Conservation (phyloP, 352 stramenopile genomes). For the Pythium apleroticum region DNA sequence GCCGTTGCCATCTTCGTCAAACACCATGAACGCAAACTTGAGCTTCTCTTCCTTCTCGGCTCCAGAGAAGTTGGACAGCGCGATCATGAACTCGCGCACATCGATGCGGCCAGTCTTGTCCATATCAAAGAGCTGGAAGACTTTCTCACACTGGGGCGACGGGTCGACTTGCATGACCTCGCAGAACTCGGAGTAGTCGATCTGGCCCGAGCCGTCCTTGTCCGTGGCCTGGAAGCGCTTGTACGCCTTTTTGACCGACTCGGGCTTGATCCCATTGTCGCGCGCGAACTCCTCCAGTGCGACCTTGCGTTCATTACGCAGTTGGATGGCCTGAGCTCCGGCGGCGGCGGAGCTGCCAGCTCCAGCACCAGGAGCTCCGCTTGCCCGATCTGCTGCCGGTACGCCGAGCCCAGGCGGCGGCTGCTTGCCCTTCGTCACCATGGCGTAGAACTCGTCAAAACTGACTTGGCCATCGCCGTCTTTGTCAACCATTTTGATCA, state of each 20-base stretch:
- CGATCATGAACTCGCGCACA: constrained; percentile 94
- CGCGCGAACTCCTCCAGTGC: constrained; percentile 92
- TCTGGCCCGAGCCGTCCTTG: constrained; percentile 93
- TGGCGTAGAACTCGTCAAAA: constrained; percentile 95
- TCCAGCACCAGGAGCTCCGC: constrained; percentile 33
- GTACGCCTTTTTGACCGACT: constrained; percentile 96
- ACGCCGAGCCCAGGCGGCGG: constrained; percentile 84
- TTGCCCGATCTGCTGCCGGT: constrained; percentile 28
- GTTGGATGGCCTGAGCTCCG: constrained; percentile 82
- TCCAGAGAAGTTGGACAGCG: constrained; percentile 92
- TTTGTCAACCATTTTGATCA: constrained; percentile 96
- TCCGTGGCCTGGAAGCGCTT: constrained; percentile 95
- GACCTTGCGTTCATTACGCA: constrained; percentile 91
- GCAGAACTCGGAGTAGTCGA: constrained; percentile 97
- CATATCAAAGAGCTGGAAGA: constrained; percentile 95
- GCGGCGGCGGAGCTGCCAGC: constrained; percentile 30
- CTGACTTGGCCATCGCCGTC: constrained; percentile 94
- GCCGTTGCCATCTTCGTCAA: constrained; percentile 94
- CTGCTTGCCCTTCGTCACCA: constrained; percentile 93
- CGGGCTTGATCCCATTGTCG: constrained; percentile 95
- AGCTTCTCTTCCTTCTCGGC: constrained; percentile 96
- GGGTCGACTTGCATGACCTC: constrained; percentile 94
- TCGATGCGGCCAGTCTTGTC: constrained; percentile 92
- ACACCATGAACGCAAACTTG: constrained; percentile 96
- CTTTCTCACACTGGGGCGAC: constrained; percentile 88